A percentile compares a stretch with the other conserved stretches of the same genome.
Conservation (phyloP, 2,329 filamentous ascomycete genomes). For the Penicillium expansum region DNA sequence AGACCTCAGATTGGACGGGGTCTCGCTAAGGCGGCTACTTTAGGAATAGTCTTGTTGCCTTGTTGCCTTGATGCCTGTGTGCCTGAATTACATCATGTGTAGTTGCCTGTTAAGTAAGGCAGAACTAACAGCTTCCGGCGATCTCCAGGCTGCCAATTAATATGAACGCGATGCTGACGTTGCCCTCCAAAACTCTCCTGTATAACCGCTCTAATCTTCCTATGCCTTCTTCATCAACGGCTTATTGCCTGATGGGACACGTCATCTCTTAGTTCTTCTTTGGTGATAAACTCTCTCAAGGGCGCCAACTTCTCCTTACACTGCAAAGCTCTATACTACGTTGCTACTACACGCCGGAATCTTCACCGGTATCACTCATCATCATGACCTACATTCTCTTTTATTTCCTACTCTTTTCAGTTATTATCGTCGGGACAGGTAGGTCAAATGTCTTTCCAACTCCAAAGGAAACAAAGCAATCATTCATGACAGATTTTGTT, state of each 20-base stretch:
- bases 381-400: conserved; percentile 72
- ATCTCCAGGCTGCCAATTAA: conserved; percentile 3
- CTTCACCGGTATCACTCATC: conserved; percentile 14
- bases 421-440: conserved; percentile 70
- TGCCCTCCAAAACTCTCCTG: not conserved
- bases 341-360: not conserved
- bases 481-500: conserved; percentile 2
- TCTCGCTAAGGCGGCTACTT: conserved; percentile 42
- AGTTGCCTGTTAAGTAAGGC: conserved; percentile 8
- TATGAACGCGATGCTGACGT: conserved; percentile 7
- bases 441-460: conserved; percentile 27
- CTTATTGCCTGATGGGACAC: not conserved
- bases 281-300: not conserved
- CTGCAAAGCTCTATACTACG: not conserved
- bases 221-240: not conserved
- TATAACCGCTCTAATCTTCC: not conserved
- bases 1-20: conserved; percentile 15
- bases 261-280: not conserved
- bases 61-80: conserved; percentile 9
- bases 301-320: not conserved
- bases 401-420: conserved; percentile 70
- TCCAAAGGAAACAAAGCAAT: not conserved
- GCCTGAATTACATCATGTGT: not conserved
- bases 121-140: not conserved
- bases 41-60: conserved; percentile 29